Conservation (phyloP, 2,329 filamentous ascomycete species). For the Diaporthe helianthi region DNA sequence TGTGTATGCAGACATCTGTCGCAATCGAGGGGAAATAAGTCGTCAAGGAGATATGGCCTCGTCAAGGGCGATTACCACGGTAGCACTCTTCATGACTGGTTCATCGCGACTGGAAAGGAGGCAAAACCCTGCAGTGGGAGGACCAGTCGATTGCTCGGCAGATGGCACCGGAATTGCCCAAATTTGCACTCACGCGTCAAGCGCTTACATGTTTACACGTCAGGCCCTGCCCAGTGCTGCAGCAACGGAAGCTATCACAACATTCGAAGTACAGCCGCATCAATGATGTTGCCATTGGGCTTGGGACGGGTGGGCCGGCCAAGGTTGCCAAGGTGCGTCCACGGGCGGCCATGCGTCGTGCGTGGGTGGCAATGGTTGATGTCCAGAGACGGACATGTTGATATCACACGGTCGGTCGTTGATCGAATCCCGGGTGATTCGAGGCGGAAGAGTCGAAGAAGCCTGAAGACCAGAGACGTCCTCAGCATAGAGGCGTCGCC, state of each 20-base stretch:
- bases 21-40: slow-evolving; percentile 24
- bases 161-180: not conserved
- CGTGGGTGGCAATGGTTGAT: not conserved
- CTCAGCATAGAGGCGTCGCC: not conserved
- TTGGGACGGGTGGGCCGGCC: not conserved
- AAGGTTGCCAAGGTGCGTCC: slow-evolving; percentile 22
- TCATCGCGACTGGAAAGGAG: not conserved
- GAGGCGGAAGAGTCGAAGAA: not conserved
- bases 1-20: not conserved
- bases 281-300: no score
- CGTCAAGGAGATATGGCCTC: slow-evolving; percentile 5
- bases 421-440: no score
- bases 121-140: not conserved
- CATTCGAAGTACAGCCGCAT: no score
- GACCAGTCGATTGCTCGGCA: not conserved
- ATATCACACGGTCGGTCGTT: not conserved
- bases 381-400: not conserved
- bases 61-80: not conserved
- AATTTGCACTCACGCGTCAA: not conserved
- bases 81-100: not conserved
- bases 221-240: not conserved
- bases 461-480: no score
- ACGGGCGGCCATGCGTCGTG: slow-evolving; percentile 16
- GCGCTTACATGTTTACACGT: not conserved
- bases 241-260: not conserved